Evolutionary conservation across 768 basidiomycete genomes (phyloP).

Genomic region (Austroboletus eburneus): DNA sequence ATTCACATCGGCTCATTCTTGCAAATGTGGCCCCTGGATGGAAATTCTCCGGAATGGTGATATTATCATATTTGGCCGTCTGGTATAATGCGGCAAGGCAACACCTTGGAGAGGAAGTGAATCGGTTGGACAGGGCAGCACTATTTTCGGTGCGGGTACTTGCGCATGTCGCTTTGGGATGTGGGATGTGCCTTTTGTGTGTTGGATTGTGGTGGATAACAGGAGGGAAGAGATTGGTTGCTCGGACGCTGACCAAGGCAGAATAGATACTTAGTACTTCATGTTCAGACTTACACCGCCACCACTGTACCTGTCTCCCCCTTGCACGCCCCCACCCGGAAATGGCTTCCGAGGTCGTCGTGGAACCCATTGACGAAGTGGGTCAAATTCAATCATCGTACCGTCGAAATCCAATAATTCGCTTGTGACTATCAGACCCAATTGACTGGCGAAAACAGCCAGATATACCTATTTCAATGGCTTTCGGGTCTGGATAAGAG

Average conservation of each 20-base stretch:
- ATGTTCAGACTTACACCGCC: conserved; percentile 14
- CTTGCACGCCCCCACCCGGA: conserved; percentile 7
- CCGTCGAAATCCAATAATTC: conserved; percentile 6
- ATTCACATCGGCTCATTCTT: conserved; percentile 12
- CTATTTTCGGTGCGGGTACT: conserved; percentile 21
- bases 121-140: conserved; percentile 13
- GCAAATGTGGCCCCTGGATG: conserved; percentile 21
- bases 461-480: conserved; percentile 85
- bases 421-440: conserved; percentile 46
- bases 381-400: conserved; percentile 7
- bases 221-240: conserved; percentile 20
- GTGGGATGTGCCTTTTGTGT: conserved; percentile 23
- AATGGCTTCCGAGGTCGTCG: conserved; percentile 24
- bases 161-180: conserved; percentile 25
- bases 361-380: conserved; percentile 32
- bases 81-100: conserved; percentile 15
- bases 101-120: conserved; percentile 12
- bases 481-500: conserved; percentile 61
- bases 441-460: conserved; percentile 68
- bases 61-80: conserved; percentile 23
- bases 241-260: conserved; percentile 17
- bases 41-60: conserved; percentile 22
- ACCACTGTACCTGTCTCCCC: not conserved
- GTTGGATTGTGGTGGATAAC: conserved; percentile 29
- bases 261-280: conserved; percentile 10